These are phyloP conservation scores for Thelonectria rubi DNA, from an alignment of 2,329 filamentous ascomycete species.

Conservation along the genomic window DNA sequence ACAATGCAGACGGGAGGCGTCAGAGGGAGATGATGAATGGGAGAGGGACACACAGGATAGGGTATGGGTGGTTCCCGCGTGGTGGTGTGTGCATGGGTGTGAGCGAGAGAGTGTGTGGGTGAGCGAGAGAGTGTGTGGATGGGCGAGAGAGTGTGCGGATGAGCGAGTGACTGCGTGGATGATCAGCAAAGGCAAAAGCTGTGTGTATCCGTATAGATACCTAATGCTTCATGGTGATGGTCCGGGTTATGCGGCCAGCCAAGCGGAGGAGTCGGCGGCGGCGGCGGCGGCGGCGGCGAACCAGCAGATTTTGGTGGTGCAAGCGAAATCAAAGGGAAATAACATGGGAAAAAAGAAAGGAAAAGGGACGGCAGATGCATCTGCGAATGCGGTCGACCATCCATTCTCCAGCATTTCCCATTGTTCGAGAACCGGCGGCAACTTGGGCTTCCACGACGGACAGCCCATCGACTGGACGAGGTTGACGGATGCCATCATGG, in stretches of 20 bases:
- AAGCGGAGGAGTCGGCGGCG: background rate
- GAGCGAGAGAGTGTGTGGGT: no score
- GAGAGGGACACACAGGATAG: slow-evolving; percentile 34
- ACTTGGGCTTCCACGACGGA: slow-evolving; percentile 29
- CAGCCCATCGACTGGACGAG: slow-evolving; percentile 39
- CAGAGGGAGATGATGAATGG: slow-evolving; percentile 20
- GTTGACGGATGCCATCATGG: slow-evolving; percentile 37
- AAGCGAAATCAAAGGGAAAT: slow-evolving; percentile 2
- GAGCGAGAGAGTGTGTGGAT: no score
- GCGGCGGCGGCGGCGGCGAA: slow-evolving; percentile 11
- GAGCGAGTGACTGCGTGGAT: no score
- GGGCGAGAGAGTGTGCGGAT: no score
- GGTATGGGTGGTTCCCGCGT: slow-evolving; percentile 22
- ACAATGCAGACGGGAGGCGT: slow-evolving; percentile 19
- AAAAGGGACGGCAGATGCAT: slow-evolving; percentile 14
- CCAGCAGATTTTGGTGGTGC: slow-evolving; percentile 12
- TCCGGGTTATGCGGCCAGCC: background rate
- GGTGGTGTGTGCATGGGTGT: slow-evolving; percentile 12
- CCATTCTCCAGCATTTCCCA: slow-evolving; percentile 13
- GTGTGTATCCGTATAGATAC: no score
- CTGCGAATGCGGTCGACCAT: slow-evolving; percentile 20
- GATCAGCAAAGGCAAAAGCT: no score
- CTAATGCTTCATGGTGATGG: background rate
- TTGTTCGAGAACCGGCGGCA: slow-evolving; percentile 33
- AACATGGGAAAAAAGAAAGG: background rate